Evolutionary conservation across 371 early-diverging fungal species (phyloP).

Genomic region (Dichotomocladium elegans): DNA sequence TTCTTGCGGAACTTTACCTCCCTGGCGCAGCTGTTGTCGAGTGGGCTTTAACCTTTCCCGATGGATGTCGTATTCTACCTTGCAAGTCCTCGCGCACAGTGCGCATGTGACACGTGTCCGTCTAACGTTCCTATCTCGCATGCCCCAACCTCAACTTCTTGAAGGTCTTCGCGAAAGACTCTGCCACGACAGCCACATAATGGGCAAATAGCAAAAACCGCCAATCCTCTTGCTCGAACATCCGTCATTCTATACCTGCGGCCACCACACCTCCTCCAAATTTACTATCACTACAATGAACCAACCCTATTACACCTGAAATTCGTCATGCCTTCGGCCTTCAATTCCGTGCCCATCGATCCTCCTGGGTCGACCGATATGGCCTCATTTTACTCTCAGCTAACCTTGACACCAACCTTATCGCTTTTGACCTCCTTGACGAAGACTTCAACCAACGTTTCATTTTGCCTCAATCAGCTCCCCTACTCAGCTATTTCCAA

Average conservation of each 20-base stretch:
- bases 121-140: too few relatives aligned
- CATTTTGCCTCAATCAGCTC: neutral
- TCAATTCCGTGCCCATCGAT: neutral
- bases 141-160: too few relatives aligned
- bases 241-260: constrained; percentile 1
- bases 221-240: neutral
- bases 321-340: neutral
- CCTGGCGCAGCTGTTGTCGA: too few relatives aligned
- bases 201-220: too few relatives aligned
- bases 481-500: neutral
- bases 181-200: too few relatives aligned
- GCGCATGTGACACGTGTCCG: too few relatives aligned
- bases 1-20: too few relatives aligned
- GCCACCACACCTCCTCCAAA: neutral
- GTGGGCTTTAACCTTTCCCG: too few relatives aligned
- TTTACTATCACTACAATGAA: neutral
- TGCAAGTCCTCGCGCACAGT: too few relatives aligned
- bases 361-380: neutral
- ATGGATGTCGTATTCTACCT: too few relatives aligned
- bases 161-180: too few relatives aligned
- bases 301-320: neutral
- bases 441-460: neutral
- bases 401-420: neutral
- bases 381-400: constrained; percentile 2
- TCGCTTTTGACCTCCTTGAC: neutral